Percentiles rank a stretch among this genome's conserved stretches.
Conservation (phyloP, 148 eudicot species). For the Spergularia marina region DNA sequence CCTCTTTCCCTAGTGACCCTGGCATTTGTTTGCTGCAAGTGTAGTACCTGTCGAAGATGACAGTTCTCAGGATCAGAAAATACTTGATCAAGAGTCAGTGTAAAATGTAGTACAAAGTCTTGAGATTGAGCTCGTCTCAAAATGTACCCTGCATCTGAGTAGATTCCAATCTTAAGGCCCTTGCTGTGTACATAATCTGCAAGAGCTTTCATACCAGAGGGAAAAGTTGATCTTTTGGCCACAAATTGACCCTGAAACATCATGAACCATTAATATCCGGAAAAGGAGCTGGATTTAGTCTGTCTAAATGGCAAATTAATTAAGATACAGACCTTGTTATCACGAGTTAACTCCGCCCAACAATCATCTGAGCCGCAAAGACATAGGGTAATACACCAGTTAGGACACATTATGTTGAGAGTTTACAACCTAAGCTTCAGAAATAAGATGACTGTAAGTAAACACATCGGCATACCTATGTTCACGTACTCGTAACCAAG, state of each 20-base stretch:
- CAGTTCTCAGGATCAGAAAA: background rate
- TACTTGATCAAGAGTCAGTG: background rate
- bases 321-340: constrained; percentile 40
- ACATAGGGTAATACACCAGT: background rate
- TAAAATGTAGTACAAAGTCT: background rate
- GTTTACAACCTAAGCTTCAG: background rate
- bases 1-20: constrained; percentile 77
- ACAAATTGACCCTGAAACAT: constrained; percentile 33
- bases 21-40: constrained; percentile 79
- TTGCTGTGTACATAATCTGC: constrained; percentile 42
- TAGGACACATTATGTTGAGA: background rate
- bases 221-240: constrained; percentile 33
- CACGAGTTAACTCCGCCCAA: constrained; percentile 76
- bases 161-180: constrained; percentile 44
- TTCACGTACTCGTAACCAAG: constrained; percentile 73
- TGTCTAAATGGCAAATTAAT: background rate
- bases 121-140: background rate
- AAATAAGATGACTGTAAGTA: background rate
- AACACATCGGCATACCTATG: constrained; percentile 45
- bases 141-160: constrained; percentile 41
- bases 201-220: constrained; percentile 43
- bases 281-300: background rate
- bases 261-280: background rate
- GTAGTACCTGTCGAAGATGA: constrained; percentile 37
- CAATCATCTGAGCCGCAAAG: constrained; percentile 71